Conservation (phyloP, 2,329 filamentous ascomycete species). For the Coleophoma crateriformis region DNA sequence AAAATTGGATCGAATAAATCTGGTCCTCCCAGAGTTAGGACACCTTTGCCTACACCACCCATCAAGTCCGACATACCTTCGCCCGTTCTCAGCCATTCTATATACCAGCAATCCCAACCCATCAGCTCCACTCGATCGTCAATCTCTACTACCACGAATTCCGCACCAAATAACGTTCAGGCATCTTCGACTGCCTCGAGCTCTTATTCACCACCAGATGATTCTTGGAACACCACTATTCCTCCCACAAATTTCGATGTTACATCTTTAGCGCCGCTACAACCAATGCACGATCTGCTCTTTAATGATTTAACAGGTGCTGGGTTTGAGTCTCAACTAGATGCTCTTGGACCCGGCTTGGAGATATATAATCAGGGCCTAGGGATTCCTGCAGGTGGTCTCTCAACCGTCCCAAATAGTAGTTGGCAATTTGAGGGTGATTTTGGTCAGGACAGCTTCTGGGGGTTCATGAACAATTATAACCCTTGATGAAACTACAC, state of each 20-base stretch:
- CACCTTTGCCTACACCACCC: neutral
- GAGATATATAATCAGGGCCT: conserved; percentile 3
- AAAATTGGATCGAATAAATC: neutral
- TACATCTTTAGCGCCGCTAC: conserved; percentile 46
- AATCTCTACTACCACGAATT: neutral
- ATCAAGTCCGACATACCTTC: too few relatives aligned
- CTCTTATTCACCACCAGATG: conserved; percentile 4
- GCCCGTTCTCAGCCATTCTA: conserved; percentile 5
- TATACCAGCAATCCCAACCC: neutral
- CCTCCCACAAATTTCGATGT: conserved; percentile 41
- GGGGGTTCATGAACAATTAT: conserved; percentile 47
- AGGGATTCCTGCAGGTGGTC: conserved; percentile 1
- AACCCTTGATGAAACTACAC: conserved; percentile 6
- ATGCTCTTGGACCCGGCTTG: conserved; percentile 7
- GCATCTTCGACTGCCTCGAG: neutral
- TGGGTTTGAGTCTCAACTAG: neutral
- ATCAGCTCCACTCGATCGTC: neutral
- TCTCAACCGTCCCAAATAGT: neutral
- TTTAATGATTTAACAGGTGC: conserved; percentile 47
- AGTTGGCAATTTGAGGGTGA: conserved; percentile 49
- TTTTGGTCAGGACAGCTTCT: conserved; percentile 49
- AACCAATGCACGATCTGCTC: conserved; percentile 50
- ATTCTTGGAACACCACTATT: conserved; percentile 3
- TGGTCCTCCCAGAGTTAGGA: neutral
- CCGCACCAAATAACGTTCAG: neutral